Percentiles rank a stretch among this genome's conserved stretches.
Conservation (phyloP, 2,329 filamentous ascomycete species). For the Botrytis galanthina region DNA sequence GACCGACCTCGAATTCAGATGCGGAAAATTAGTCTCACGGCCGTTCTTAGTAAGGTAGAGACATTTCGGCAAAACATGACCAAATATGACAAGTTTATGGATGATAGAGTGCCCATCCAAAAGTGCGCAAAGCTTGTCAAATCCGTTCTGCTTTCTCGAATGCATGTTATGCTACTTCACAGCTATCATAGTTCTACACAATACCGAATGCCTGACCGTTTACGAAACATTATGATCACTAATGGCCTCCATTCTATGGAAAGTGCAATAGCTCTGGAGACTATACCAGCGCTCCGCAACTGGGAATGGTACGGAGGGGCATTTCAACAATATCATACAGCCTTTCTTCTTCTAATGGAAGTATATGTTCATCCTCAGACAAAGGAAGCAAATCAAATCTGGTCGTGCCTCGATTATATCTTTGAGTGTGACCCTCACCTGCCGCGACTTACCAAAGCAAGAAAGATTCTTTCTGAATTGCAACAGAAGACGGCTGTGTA, state of each 20-base stretch:
- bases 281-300: constrained; percentile 48
- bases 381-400: constrained; percentile 63
- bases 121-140: constrained; percentile 63
- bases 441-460: constrained; percentile 55
- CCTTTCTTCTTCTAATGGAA: constrained; percentile 66
- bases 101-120: constrained; percentile 59
- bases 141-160: constrained; percentile 59
- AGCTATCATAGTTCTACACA: constrained; percentile 53
- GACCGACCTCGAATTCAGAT: constrained; percentile 64
- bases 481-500: constrained; percentile 59
- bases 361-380: constrained; percentile 49
- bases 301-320: constrained; percentile 73
- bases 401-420: constrained; percentile 66
- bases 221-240: constrained; percentile 63
- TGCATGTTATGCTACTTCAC: constrained; percentile 64
- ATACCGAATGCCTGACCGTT: constrained; percentile 55
- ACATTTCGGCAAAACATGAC: constrained; percentile 64
- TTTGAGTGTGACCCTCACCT: constrained; percentile 59
- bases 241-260: constrained; percentile 56
- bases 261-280: constrained; percentile 54
- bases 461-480: constrained; percentile 61
- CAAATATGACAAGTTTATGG: constrained; percentile 63
- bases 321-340: constrained; percentile 70
- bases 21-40: constrained; percentile 59
- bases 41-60: constrained; percentile 66